Percentiles rank a stretch among this genome's conserved stretches.
Evolutionary conservation across 257 asterid genomes (phyloP).

Genomic region (Plantago ovata): DNA sequence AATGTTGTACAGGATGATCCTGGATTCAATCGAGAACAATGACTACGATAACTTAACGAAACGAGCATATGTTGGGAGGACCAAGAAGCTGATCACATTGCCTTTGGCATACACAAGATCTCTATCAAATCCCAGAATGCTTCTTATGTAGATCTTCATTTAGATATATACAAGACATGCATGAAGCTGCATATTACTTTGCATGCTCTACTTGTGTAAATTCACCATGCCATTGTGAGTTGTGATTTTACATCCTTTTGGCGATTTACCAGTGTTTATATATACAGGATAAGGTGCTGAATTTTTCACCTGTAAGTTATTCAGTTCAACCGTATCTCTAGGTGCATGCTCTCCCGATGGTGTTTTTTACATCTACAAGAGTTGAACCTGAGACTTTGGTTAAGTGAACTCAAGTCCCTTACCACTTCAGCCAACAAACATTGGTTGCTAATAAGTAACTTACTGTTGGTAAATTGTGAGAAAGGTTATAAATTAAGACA

Average conservation of each 20-base stretch:
- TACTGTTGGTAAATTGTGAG: too few species aligned
- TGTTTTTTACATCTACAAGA: too few species aligned
- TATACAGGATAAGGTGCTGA: neutral
- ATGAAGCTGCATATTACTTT: neutral
- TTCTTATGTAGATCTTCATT: conserved; percentile 5
- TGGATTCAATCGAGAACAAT: conserved; percentile 67
- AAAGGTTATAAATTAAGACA: too few species aligned
- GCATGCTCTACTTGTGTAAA: neutral
- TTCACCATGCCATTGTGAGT: neutral
- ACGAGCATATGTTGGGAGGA: conserved; percentile 68
- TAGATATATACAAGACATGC: neutral
- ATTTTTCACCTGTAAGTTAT: neutral
- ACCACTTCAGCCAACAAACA: too few species aligned
- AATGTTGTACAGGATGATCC: conserved; percentile 61
- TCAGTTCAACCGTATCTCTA: too few species aligned
- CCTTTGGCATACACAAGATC: conserved; percentile 67
- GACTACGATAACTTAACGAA: conserved; percentile 69
- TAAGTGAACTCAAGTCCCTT: too few species aligned
- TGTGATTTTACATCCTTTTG: neutral
- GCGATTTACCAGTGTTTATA: neutral
- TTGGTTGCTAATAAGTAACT: too few species aligned
- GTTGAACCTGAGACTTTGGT: too few species aligned
- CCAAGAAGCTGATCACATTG: conserved; percentile 54
- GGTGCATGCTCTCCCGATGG: too few species aligned
- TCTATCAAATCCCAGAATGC: conserved; percentile 25